These are phyloP conservation scores for Candida parachauliodes DNA, from an alignment of 805 yeast genomes.

Conservation along the genomic window DNA sequence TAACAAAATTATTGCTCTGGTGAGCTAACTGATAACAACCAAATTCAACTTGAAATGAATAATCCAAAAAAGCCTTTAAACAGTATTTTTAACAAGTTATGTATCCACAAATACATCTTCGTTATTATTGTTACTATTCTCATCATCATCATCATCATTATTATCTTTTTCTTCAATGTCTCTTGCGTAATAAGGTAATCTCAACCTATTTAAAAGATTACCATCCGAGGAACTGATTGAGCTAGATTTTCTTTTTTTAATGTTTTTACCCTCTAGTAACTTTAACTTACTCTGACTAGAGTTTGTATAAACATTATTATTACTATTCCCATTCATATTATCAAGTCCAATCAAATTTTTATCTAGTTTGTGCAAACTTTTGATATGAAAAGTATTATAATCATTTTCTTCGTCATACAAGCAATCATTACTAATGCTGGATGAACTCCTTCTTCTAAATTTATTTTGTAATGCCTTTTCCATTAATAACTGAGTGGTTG, in stretches of 20 bases:
- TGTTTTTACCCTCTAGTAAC: not conserved
- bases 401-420: not conserved
- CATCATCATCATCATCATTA: not conserved
- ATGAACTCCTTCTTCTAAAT: slow-evolving; percentile 16
- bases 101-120: slow-evolving; percentile 19
- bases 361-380: not conserved
- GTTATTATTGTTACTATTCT: slow-evolving; percentile 15
- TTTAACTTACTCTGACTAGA: not conserved
- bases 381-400: not conserved
- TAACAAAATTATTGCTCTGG: no score
- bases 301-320: not conserved
- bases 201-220: slow-evolving; percentile 5
- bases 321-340: no score
- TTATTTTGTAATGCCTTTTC: slow-evolving; percentile 23
- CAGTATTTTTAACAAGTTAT: slow-evolving; percentile 3
- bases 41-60: no score
- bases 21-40: no score
- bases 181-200: slow-evolving; percentile 6
- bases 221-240: slow-evolving; percentile 2
- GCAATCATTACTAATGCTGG: slow-evolving; percentile 6
- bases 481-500: slow-evolving; percentile 28
- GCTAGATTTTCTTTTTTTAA: slow-evolving; percentile 1
- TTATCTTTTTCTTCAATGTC: slow-evolving; percentile 4
- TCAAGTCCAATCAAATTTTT: not conserved
- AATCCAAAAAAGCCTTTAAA: no score